Conservation (phyloP, 192 early-diverging fungal genomes). For the Gamsiella multidivaricata region DNA sequence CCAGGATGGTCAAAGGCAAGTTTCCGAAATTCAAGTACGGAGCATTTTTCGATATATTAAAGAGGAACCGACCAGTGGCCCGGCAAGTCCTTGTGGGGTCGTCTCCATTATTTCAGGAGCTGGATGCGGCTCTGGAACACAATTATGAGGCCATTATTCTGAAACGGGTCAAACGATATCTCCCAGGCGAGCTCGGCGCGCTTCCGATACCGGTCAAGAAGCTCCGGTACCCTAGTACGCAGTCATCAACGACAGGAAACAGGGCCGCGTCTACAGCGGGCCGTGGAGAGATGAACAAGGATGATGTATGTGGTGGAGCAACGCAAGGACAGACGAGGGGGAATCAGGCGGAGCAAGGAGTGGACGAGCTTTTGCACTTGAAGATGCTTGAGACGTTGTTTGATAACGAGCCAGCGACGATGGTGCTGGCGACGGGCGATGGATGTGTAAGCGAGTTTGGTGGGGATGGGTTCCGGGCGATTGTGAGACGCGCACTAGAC, state of each 20-base stretch:
- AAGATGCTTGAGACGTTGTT: slow-evolving; percentile 59
- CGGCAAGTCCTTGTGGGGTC: slow-evolving; percentile 58
- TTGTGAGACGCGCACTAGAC: slow-evolving; percentile 51
- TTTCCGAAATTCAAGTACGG: slow-evolving; percentile 50
- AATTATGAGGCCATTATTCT: slow-evolving; percentile 55
- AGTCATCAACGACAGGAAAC: background rate
- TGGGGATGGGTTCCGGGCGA: slow-evolving; percentile 54
- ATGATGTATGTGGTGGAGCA: background rate
- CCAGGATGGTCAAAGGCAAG: slow-evolving; percentile 22
- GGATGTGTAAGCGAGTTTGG: slow-evolving; percentile 60
- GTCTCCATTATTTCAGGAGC: slow-evolving; percentile 52
- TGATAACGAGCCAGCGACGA: slow-evolving; percentile 54
- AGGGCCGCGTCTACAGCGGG: too few relatives aligned
- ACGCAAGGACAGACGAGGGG: background rate
- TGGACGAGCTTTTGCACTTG: slow-evolving; percentile 60
- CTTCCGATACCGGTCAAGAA: slow-evolving; percentile 24
- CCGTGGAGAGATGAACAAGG: background rate
- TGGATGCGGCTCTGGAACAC: slow-evolving; percentile 45
- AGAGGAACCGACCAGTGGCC: slow-evolving; percentile 29
- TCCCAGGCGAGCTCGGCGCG: slow-evolving; percentile 32
- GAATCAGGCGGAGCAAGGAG: slow-evolving; percentile 56
- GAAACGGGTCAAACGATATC: slow-evolving; percentile 42
- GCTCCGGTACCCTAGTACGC: slow-evolving; percentile 6
- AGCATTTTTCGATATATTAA: slow-evolving; percentile 43
- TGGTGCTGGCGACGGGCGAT: slow-evolving; percentile 58